Percentiles rank a stretch among this genome's conserved stretches.
Conservation (phyloP, 768 basidiomycete species). For the Kockovaella imperatae region DNA sequence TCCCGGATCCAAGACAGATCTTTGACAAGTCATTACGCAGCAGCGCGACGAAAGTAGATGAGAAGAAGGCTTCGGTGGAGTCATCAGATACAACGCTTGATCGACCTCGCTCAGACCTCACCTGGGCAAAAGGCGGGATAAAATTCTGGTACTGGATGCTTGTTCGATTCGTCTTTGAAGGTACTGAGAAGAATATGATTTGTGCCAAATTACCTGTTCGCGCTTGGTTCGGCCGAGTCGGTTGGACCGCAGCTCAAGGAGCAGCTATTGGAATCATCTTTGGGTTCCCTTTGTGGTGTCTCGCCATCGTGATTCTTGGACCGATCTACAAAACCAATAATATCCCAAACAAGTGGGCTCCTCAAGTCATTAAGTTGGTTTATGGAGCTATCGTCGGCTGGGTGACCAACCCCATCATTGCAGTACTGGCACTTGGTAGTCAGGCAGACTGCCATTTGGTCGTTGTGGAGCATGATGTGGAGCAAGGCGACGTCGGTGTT, state of each 20-base stretch:
- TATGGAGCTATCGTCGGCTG: conserved; percentile 41
- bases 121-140: conserved; percentile 7
- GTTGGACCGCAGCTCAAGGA: conserved; percentile 40
- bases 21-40: conserved; percentile 1
- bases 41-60: neutral
- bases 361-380: conserved; percentile 41
- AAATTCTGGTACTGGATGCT: conserved; percentile 36
- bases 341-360: conserved; percentile 38
- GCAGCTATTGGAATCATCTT: conserved; percentile 38
- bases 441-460: conserved; percentile 44
- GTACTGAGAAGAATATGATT: conserved; percentile 43
- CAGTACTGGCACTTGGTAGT: conserved; percentile 38
- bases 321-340: conserved; percentile 40
- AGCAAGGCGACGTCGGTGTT: conserved; percentile 1
- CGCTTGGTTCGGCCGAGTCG: conserved; percentile 23
- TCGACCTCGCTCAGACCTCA: neutral
- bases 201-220: conserved; percentile 6
- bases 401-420: conserved; percentile 44
- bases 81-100: neutral
- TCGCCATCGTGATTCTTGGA: conserved; percentile 41
- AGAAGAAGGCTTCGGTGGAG: neutral
- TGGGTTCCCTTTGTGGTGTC: conserved; percentile 42
- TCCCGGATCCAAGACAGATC: conserved; percentile 35
- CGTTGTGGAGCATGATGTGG: conserved; percentile 19
- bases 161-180: conserved; percentile 43